Conservation (phyloP, 768 basidiomycete genomes). For the Xerocomellus chrysenteron region DNA sequence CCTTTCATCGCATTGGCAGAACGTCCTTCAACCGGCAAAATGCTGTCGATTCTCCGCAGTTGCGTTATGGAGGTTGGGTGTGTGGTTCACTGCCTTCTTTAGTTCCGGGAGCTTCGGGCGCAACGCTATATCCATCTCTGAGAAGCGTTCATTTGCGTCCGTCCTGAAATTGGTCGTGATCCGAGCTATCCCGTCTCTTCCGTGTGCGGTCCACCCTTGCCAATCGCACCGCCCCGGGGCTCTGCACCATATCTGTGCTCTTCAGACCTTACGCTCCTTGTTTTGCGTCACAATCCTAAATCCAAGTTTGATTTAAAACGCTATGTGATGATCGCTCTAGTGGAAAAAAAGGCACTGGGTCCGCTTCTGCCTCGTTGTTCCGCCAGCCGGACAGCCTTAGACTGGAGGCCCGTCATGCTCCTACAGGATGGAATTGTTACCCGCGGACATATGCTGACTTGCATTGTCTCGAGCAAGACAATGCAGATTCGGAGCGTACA, state of each 20-base stretch:
- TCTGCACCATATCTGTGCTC: background rate
- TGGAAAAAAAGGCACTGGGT: background rate
- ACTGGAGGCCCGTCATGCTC: conserved; percentile 23
- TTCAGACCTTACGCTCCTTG: conserved; percentile 1
- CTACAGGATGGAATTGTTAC: conserved; percentile 17
- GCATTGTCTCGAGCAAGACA: conserved; percentile 10
- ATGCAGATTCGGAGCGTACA: conserved; percentile 3
- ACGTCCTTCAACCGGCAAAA: background rate
- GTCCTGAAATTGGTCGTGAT: conserved; percentile 13
- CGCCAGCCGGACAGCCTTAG: conserved; percentile 5
- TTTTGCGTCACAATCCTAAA: background rate
- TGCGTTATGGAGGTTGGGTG: background rate
- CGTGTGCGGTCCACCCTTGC: background rate
- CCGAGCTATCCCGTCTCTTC: conserved; percentile 21
- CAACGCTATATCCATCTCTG: conserved; percentile 11
- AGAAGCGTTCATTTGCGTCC: background rate
- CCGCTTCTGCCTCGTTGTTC: conserved; percentile 19
- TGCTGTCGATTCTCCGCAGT: conserved; percentile 11
- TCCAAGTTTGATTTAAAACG: background rate
- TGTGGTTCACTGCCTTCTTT: conserved; percentile 10
- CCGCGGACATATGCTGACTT: background rate
- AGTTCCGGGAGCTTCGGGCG: conserved; percentile 14
- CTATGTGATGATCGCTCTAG: conserved; percentile 6
- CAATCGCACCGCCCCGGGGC: background rate
- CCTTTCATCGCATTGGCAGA: background rate